Evolutionary conservation across 176 grass and related monocot species (phyloP).

Genomic region (Eragrostis curvula): DNA sequence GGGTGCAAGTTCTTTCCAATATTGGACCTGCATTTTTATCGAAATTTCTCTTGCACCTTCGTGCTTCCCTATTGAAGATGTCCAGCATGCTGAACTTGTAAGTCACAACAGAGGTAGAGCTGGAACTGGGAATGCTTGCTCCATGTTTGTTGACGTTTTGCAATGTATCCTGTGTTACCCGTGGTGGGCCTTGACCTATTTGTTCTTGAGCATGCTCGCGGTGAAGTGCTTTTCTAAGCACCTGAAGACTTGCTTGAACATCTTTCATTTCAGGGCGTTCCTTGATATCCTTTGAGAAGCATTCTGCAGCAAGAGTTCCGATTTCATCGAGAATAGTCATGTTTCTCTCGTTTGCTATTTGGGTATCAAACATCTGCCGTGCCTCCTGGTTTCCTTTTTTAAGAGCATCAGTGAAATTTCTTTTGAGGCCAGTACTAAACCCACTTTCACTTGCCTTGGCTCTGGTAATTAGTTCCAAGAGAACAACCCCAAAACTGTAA

Average conservation of each 20-base stretch:
- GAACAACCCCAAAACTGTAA: constrained; percentile 26
- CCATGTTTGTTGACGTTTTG: background rate
- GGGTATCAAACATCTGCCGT: background rate
- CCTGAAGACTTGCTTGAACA: background rate
- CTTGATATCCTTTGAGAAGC: background rate
- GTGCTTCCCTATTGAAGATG: background rate
- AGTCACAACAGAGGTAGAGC: too few relatives aligned
- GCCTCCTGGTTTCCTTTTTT: background rate
- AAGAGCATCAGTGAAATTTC: background rate
- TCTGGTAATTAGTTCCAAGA: constrained; percentile 22
- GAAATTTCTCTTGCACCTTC: background rate
- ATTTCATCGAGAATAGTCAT: background rate
- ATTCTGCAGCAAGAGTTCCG: background rate
- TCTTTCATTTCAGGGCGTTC: constrained; percentile 21
- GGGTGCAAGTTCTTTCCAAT: background rate
- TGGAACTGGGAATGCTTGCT: background rate
- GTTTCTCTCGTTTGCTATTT: constrained; percentile 6
- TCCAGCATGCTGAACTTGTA: background rate
- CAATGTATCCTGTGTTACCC: background rate
- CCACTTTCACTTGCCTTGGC: background rate
- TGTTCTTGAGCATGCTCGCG: background rate
- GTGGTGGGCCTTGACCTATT: too few relatives aligned
- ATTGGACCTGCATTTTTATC: background rate
- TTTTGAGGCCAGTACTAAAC: background rate
- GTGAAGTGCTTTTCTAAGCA: background rate